phyloP scores from a whole-genome alignment of 2,329 filamentous ascomycete genomes.

The Epichloe typhina region DNA sequence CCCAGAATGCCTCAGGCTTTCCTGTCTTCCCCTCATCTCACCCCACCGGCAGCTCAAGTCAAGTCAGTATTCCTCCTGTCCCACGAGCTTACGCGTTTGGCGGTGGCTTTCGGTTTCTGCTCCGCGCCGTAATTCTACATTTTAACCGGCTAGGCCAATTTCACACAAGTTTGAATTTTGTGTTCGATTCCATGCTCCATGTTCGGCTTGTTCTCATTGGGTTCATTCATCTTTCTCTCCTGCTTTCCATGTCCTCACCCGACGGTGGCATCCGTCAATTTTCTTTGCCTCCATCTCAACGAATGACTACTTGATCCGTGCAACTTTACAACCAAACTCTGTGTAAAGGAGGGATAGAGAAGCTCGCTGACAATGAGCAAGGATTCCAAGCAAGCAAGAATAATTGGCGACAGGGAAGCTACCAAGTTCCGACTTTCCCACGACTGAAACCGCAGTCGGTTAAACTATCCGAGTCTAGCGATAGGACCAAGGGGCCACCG shows the following conservation, averaged over 20 bases:
- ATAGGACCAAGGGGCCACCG: background rate
- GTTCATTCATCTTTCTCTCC: background rate
- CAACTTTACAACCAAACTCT: background rate
- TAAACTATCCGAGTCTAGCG: slow-evolving; percentile 4
- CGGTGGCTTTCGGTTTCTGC: background rate
- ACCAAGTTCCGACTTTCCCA: background rate
- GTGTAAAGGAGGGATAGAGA: background rate
- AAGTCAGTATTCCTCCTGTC: no score
- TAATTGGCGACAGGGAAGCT: background rate
- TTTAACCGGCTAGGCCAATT: background rate
- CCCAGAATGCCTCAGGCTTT: background rate
- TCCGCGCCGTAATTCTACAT: background rate
- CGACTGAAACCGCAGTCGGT: slow-evolving; percentile 4
- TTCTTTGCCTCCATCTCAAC: no score
- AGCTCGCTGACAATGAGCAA: background rate
- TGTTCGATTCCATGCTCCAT: no score
- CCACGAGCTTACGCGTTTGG: background rate
- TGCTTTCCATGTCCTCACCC: background rate
- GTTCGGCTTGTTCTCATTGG: no score
- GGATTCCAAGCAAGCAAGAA: background rate
- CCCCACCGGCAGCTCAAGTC: background rate
- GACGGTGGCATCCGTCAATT: no score
- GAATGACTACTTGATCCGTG: no score
- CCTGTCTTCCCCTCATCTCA: no score
- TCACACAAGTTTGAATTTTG: no score